These are phyloP conservation scores for Sporothrix humicola DNA, from an alignment of 2,329 filamentous ascomycete genomes.

Conservation along the genomic window DNA sequence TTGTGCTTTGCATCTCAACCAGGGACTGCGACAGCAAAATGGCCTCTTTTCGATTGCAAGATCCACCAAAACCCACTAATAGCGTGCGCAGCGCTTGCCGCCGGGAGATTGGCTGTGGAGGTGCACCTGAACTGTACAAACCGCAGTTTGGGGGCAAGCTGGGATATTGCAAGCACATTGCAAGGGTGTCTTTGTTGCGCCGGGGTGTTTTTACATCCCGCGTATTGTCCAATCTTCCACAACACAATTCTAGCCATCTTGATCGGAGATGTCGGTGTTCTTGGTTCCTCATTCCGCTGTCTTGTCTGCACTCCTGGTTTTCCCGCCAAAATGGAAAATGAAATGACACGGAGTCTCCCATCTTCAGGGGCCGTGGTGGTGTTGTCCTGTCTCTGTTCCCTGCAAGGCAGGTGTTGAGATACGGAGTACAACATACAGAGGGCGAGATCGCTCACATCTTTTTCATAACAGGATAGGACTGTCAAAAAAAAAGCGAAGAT, in stretches of 20 bases:
- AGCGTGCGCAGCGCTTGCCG: slow-evolving; percentile 15
- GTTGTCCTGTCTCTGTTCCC: background rate
- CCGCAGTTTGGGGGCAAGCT: no score
- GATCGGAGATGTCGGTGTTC: slow-evolving; percentile 6
- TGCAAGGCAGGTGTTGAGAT: background rate
- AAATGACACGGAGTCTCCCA: slow-evolving; percentile 27
- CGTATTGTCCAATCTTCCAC: slow-evolving; percentile 15
- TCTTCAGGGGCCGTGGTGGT: slow-evolving; percentile 4
- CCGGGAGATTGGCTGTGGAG: slow-evolving; percentile 30
- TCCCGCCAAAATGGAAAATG: background rate
- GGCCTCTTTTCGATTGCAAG: background rate
- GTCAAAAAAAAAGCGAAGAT: background rate
- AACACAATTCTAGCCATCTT: slow-evolving; percentile 8
- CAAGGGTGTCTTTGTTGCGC: background rate
- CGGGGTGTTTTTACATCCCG: slow-evolving; percentile 6
- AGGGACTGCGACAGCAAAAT: background rate
- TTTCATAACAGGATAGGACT: background rate
- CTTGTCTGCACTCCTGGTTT: background rate
- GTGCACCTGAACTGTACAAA: background rate
- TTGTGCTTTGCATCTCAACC: background rate
- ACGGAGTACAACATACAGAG: no score
- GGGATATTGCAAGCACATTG: background rate
- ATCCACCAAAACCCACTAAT: background rate
- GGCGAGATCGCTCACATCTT: background rate
- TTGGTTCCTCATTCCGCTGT: background rate